These are phyloP conservation scores for Suillus subalutaceus DNA, from an alignment of 768 basidiomycete species.

Conservation along the genomic window DNA sequence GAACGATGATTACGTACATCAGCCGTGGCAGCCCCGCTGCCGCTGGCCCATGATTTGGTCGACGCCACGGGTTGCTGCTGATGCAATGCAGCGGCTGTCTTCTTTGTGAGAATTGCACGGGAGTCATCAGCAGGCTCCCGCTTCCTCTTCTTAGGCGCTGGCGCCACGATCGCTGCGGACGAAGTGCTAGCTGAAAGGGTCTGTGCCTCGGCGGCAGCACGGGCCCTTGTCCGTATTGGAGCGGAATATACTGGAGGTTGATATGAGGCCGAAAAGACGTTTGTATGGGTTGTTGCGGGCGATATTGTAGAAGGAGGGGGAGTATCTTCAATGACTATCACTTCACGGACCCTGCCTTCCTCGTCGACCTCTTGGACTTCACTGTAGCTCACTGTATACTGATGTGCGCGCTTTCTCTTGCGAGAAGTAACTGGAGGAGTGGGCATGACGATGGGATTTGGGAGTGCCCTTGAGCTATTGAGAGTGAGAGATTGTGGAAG, in stretches of 20 bases:
- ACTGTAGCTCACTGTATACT: constrained; percentile 83
- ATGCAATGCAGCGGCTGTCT: constrained; percentile 52
- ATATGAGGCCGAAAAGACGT: constrained; percentile 76
- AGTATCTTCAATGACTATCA: constrained; percentile 93
- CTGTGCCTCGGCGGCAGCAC: constrained; percentile 86
- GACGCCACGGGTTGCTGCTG: constrained; percentile 51
- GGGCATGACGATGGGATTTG: constrained; percentile 63
- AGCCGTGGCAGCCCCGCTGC: constrained; percentile 63
- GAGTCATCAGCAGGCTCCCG: constrained; percentile 75
- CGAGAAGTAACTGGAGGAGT: constrained; percentile 74
- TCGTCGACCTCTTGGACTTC: constrained; percentile 87
- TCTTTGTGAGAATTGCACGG: constrained; percentile 69
- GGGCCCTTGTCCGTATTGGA: constrained; percentile 81
- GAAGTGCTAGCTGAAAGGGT: constrained; percentile 67
- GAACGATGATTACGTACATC: constrained; percentile 54
- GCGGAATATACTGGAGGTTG: constrained; percentile 77
- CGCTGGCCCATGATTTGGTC: constrained; percentile 69
- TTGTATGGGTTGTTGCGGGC: constrained; percentile 70
- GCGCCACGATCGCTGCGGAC: constrained; percentile 64
- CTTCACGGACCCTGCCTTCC: constrained; percentile 75
- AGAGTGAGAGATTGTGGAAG: constrained; percentile 57
- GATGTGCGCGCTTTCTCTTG: constrained; percentile 83
- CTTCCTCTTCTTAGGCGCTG: constrained; percentile 83
- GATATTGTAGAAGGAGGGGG: constrained; percentile 77
- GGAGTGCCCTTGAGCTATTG: constrained; percentile 38